Evolutionary conservation across 768 basidiomycete species (phyloP), one percentile per base, ranked within the genome.

Genomic region (Sarcomyxa edulis): DNA sequence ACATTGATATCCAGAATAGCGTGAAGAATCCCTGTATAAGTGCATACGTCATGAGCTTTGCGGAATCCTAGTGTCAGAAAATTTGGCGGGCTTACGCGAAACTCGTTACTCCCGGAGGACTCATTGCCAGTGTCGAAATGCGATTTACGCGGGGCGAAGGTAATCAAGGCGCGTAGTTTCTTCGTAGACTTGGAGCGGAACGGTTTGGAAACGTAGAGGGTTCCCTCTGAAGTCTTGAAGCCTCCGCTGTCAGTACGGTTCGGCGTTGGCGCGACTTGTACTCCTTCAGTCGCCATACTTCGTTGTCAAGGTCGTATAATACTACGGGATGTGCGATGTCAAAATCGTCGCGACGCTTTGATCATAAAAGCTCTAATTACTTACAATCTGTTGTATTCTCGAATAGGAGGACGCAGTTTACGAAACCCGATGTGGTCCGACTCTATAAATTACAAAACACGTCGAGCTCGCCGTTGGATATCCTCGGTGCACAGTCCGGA

Each of bases 1-100:
- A 92, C 47, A 94, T 76, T 15, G 83, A 83, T 39, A 88, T 79
- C 81, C 96, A 98, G 65, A 98, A 98, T 35, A 98, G 73, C 3
- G 86, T 78, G 61, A 92, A 97, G 68, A 98, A 98, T 1, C 95
- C 95, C 83, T 87, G 49, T 9, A 19, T 32, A 14, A 14, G 12
- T 25, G 16, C 6, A 14, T 9, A 23, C 24, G 31, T 10, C 9
- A 14, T 50, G n/a, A 49, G 29, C 33, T 19, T 34, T 22, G 14
- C 10, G 32, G 40, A n/a, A n/a, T n/a, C n/a, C n/a, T n/a, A n/a
- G n/a, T n/a, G 9, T 32, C 16, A 25, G n/a, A 19, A 43, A 15
- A 43, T 37, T 30, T 45, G 26, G 42, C 36, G 8, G 14, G 62
- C 69, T 30, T 56, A 84, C 84, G 45, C 93, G 76, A 59, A 96